Conservation (phyloP, 1,139 yeast genomes). For the Lodderomyces elongisporus region DNA sequence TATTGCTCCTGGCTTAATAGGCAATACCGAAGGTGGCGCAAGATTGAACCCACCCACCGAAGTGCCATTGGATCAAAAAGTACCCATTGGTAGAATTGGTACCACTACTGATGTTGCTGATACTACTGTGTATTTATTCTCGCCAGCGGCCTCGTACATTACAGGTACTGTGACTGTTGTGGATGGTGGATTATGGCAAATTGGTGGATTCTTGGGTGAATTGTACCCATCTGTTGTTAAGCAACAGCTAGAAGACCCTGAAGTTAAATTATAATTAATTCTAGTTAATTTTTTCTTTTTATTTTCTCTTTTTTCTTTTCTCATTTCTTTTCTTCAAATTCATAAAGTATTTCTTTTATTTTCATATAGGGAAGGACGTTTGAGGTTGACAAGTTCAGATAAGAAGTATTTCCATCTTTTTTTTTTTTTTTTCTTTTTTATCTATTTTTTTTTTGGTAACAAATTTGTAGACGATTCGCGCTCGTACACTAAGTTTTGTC, state of each 20-base stretch:
- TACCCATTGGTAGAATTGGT: slow-evolving; percentile 80
- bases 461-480: no score
- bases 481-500: no score
- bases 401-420: no score
- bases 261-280: slow-evolving; percentile 14
- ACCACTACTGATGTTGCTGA: slow-evolving; percentile 78
- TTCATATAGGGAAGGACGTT: no score
- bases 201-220: slow-evolving; percentile 42
- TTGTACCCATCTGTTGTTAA: slow-evolving; percentile 32
- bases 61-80: slow-evolving; percentile 35
- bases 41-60: slow-evolving; percentile 43
- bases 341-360: no score
- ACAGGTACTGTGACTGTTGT: slow-evolving; percentile 78
- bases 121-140: slow-evolving; percentile 76
- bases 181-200: slow-evolving; percentile 91
- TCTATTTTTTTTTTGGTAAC: no score
- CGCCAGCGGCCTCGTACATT: slow-evolving; percentile 74
- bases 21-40: slow-evolving; percentile 76
- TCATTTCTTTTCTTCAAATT: no score
- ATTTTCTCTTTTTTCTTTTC: no score
- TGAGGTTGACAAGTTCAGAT: no score
- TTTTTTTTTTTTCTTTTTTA: no score
- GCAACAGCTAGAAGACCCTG: slow-evolving; percentile 21
- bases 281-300: no score
- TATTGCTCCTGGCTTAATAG: slow-evolving; percentile 89